Evolutionary conservation across 2,329 filamentous ascomycete genomes (phyloP).

Genomic region (Trichoderma sp.): DNA sequence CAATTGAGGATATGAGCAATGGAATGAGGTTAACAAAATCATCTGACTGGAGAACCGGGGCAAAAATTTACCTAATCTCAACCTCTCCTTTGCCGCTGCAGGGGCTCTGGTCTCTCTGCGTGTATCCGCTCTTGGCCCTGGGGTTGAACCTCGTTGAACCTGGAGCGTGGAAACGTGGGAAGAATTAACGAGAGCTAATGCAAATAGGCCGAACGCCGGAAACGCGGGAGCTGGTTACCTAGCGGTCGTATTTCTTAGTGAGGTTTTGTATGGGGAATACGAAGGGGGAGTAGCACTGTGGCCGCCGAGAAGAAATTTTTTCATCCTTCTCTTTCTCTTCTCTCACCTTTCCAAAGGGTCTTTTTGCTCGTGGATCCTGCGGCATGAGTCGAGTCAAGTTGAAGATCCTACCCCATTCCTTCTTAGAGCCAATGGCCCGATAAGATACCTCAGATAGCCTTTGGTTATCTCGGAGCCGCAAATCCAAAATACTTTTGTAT

Average conservation of each 20-base stretch:
- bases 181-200: conserved; percentile 9
- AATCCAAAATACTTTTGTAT: neutral
- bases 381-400: neutral
- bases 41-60: conserved; percentile 37
- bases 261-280: neutral
- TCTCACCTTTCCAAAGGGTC: neutral
- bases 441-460: neutral
- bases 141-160: neutral
- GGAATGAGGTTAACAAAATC: conserved; percentile 32
- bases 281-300: neutral
- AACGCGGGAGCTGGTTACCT: conserved; percentile 1
- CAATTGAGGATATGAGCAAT: conserved; percentile 19
- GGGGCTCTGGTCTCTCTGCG: neutral
- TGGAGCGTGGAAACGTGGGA: conserved; percentile 12
- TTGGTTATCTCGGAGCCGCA: conserved; percentile 9
- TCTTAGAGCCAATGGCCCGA: conserved; percentile 2
- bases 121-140: conserved; percentile 7
- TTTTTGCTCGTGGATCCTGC: neutral
- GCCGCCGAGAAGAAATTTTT: neutral
- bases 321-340: neutral
- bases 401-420: conserved; percentile 1
- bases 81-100: conserved; percentile 29
- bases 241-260: neutral
- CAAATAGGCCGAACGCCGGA: conserved; percentile 17
- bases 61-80: conserved; percentile 40